Conservation (phyloP, 495 filamentous ascomycete species). For the Hyaloscypha hepaticicola region DNA sequence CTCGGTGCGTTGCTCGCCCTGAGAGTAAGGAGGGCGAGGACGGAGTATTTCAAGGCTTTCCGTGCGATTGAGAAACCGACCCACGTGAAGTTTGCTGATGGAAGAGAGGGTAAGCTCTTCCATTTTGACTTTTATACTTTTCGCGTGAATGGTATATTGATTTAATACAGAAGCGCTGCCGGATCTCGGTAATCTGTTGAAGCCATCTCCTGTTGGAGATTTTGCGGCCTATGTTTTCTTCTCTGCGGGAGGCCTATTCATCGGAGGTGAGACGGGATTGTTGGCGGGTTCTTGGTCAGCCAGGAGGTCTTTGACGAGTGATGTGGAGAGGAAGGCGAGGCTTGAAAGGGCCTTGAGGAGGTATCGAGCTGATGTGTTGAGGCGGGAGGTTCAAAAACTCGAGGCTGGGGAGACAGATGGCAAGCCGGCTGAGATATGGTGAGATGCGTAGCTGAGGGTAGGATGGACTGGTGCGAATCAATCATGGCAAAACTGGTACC, state of each 20-base stretch:
- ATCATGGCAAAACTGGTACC: too few species aligned
- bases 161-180: constrained; percentile 54
- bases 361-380: constrained; percentile 61
- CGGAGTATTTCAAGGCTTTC: constrained; percentile 58
- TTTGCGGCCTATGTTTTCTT: constrained; percentile 64
- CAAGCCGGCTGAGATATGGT: not conserved
- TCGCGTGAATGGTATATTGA: not conserved
- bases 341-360: constrained; percentile 64
- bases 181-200: constrained; percentile 55
- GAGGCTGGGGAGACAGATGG: constrained; percentile 39
- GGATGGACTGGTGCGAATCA: too few species aligned
- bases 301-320: constrained; percentile 47
- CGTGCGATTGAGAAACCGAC: constrained; percentile 57
- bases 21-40: constrained; percentile 52
- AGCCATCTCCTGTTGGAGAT: constrained; percentile 58
- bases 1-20: constrained; percentile 59
- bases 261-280: constrained; percentile 64
- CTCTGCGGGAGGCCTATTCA: constrained; percentile 56
- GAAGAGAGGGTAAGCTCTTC: constrained; percentile 48
- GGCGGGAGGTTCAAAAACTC: constrained; percentile 53
- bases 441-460: too few species aligned
- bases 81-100: constrained; percentile 60
- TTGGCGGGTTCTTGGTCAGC: constrained; percentile 54
- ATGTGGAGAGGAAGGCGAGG: constrained; percentile 53
- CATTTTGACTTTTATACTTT: not conserved